Percentiles rank a stretch among this genome's conserved stretches.
These are phyloP conservation scores for Aechmea fasciata DNA, from an alignment of 176 grass and related monocot species.

Conservation along the genomic window DNA sequence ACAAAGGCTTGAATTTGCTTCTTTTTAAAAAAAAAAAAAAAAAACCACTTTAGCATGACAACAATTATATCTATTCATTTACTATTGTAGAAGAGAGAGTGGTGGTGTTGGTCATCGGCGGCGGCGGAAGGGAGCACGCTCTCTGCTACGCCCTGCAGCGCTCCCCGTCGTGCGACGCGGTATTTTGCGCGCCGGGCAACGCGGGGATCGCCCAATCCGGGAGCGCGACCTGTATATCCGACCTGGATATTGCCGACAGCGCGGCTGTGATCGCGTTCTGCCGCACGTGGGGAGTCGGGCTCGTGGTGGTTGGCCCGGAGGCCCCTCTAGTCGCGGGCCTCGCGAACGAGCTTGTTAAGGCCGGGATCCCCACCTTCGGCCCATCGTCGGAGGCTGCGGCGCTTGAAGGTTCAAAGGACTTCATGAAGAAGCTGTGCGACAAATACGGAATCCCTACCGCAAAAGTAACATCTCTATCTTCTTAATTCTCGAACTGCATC, in stretches of 20 bases:
- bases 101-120: slow-evolving; percentile 62
- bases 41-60: too few species aligned
- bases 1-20: too few species aligned
- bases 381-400: slow-evolving; percentile 71
- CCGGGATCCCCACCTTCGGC: slow-evolving; percentile 57
- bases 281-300: slow-evolving; percentile 38
- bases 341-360: slow-evolving; percentile 47
- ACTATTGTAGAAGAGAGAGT: slow-evolving; percentile 34
- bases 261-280: slow-evolving; percentile 50
- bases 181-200: slow-evolving; percentile 78
- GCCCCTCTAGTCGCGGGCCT: slow-evolving; percentile 67
- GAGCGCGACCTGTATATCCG: slow-evolving; percentile 43
- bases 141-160: slow-evolving; percentile 69
- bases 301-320: slow-evolving; percentile 85
- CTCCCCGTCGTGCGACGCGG: slow-evolving; percentile 52
- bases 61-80: background rate
- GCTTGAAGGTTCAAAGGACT: slow-evolving; percentile 81
- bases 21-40: too few species aligned
- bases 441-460: slow-evolving; percentile 82
- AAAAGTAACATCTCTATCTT: slow-evolving; percentile 29
- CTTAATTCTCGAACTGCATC: background rate
- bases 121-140: slow-evolving; percentile 78
- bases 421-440: slow-evolving; percentile 84
- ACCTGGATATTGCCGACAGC: slow-evolving; percentile 47
- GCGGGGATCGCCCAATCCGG: slow-evolving; percentile 60